Conservation (phyloP, 2,329 filamentous ascomycete species). For the Colletotrichum spaethianum region DNA sequence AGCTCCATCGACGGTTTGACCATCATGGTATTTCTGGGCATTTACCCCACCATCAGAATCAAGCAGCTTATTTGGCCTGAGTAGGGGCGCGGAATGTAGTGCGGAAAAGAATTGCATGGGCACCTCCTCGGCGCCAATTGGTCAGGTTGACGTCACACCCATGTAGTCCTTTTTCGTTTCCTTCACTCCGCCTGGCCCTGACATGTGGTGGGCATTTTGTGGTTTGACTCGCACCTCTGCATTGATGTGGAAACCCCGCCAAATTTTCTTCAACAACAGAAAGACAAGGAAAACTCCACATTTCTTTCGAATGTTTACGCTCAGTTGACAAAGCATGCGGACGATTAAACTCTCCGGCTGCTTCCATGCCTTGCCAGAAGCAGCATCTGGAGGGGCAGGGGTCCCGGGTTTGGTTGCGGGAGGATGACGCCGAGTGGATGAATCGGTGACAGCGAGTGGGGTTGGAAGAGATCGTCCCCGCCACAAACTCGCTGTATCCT, state of each 20-base stretch:
- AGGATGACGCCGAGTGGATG: conserved; percentile 24
- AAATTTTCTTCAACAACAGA: conserved; percentile 28
- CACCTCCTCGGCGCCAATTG: conserved; percentile 26
- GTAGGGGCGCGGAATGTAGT: conserved; percentile 13
- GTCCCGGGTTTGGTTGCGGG: conserved; percentile 23
- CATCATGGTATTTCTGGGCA: conserved; percentile 7
- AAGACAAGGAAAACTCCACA: conserved; percentile 21
- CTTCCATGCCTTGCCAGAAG: conserved; percentile 36
- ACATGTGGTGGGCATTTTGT: conserved; percentile 9
- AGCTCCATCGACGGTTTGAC: conserved; percentile 19
- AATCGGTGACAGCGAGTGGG: conserved; percentile 31
- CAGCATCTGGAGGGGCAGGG: conserved; percentile 18
- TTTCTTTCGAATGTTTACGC: conserved; percentile 6
- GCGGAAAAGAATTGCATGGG: conserved; percentile 4
- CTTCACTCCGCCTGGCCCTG: background rate
- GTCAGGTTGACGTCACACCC: conserved; percentile 38
- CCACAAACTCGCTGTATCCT: background rate
- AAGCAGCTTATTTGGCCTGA: background rate
- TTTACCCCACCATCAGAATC: conserved; percentile 28
- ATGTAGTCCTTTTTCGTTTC: background rate
- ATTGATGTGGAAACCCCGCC: conserved; percentile 13
- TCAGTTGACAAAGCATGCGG: conserved; percentile 33
- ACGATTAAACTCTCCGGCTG: conserved; percentile 36
- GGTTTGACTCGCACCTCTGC: conserved; percentile 33
- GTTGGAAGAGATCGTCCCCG: background rate